Percentiles rank a stretch among this genome's conserved stretches.
These are phyloP conservation scores for Citrus inodora DNA, from an alignment of 345 rosid genomes.

Conservation along the genomic window DNA sequence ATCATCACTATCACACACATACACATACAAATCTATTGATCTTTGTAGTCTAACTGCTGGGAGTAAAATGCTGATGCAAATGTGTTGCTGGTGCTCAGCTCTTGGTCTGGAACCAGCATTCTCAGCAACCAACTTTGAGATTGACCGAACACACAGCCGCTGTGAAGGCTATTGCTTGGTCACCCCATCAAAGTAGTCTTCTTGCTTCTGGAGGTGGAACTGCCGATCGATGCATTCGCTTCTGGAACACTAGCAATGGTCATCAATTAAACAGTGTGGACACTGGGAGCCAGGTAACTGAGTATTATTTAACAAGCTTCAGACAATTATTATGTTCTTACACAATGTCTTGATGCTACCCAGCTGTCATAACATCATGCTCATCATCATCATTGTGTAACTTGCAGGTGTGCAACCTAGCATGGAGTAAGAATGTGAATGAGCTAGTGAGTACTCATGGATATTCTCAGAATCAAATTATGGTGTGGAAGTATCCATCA, in stretches of 20 bases:
- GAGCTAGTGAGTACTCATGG: conserved; percentile 98
- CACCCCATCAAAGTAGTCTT: conserved; percentile 90
- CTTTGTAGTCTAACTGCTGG: neutral
- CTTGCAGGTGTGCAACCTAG: conserved; percentile 82
- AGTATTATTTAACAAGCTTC: neutral
- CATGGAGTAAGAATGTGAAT: conserved; percentile 97
- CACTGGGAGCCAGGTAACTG: conserved; percentile 85
- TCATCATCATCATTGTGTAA: neutral
- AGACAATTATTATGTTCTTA: neutral
- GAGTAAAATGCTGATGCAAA: neutral
- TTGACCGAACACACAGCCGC: conserved; percentile 98
- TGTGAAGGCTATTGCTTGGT: conserved; percentile 96
- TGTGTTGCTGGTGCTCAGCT: conserved; percentile 42
- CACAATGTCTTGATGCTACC: neutral
- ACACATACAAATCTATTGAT: neutral
- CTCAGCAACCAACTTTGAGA: conserved; percentile 69
- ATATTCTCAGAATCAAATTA: conserved; percentile 94
- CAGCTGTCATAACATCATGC: neutral
- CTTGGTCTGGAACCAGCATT: conserved; percentile 93
- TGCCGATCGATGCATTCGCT: conserved; percentile 90
- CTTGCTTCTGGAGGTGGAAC: conserved; percentile 99
- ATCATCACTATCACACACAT: neutral
- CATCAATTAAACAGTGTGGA: conserved; percentile 80
- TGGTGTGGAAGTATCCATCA: conserved; percentile 98
- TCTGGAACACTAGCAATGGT: conserved; percentile 93